These are phyloP conservation scores for Cenchrus americanus DNA, from an alignment of 176 grass and related monocot genomes.

Conservation along the genomic window DNA sequence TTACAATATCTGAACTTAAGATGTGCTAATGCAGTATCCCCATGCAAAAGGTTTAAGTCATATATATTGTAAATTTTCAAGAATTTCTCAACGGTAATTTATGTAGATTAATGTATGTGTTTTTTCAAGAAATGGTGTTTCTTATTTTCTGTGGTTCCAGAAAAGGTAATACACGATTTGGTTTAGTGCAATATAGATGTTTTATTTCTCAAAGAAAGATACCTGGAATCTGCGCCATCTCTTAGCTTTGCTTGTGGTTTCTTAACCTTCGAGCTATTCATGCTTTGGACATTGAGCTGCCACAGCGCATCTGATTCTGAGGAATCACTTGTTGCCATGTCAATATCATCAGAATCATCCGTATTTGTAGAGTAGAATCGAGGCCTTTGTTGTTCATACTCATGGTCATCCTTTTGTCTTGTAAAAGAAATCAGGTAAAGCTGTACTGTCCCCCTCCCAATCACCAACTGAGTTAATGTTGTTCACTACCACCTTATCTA, in stretches of 20 bases:
- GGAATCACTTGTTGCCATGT: conserved; percentile 98
- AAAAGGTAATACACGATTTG: conserved; percentile 6
- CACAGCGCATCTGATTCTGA: conserved; percentile 95
- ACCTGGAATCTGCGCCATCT: conserved; percentile 83
- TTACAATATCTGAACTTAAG: conserved; percentile 15
- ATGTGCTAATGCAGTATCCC: background rate
- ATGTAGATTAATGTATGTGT: background rate
- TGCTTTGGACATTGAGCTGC: conserved; percentile 86
- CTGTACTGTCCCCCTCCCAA: conserved; percentile 78
- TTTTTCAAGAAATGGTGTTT: background rate
- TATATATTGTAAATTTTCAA: background rate
- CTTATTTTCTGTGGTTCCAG: conserved; percentile 7
- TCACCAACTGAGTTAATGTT: conserved; percentile 62
- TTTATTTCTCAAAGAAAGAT: conserved; percentile 12
- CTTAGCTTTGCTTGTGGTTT: conserved; percentile 75
- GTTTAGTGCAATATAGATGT: conserved; percentile 8
- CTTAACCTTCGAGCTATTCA: conserved; percentile 75
- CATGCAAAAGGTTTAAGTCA: conserved; percentile 1
- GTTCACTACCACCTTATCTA: conserved; percentile 96
- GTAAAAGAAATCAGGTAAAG: conserved; percentile 84
- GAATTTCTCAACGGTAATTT: background rate
- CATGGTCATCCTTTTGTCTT: conserved; percentile 60
- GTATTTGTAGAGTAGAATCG: conserved; percentile 77
- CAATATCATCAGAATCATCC: conserved; percentile 94
- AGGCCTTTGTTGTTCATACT: conserved; percentile 63